Evolutionary conservation across 306 rosid genomes (phyloP).

Genomic region (Comarum palustre): DNA sequence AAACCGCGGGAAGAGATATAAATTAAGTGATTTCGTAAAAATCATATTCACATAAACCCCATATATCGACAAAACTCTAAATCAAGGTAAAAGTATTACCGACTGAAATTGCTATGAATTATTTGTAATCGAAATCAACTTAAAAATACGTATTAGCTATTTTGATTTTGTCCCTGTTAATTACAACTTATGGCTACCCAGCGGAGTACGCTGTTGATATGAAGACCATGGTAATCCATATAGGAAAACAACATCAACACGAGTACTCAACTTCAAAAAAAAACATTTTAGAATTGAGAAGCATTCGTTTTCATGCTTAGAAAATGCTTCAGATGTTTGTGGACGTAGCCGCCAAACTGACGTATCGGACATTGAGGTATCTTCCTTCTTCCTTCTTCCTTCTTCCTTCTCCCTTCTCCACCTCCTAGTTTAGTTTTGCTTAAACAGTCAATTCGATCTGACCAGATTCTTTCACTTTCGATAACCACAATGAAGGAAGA

Average conservation of each 20-base stretch:
- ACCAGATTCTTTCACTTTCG: constrained; percentile 19
- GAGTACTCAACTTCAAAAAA: neutral
- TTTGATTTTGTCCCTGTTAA: too few species aligned
- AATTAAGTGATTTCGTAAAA: too few species aligned
- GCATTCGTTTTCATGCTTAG: neutral
- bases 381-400: constrained; percentile 1
- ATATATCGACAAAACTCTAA: too few species aligned
- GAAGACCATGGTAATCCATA: neutral
- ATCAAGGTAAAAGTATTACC: too few species aligned
- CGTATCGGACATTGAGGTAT: constrained; percentile 6
- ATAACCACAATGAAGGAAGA: neutral
- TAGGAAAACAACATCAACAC: neutral
- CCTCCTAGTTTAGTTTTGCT: constrained; percentile 12
- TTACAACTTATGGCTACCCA: too few species aligned
- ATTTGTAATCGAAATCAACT: too few species aligned
- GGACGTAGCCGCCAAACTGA: constrained; percentile 3
- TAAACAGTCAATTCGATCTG: constrained; percentile 1
- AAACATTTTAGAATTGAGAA: neutral
- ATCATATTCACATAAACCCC: too few species aligned
- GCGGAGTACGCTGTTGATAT: neutral
- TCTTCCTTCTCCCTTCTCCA: constrained; percentile 5
- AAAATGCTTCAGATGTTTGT: neutral
- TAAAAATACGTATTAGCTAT: too few species aligned
- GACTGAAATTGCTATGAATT: too few species aligned
- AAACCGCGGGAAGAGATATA: too few species aligned